Evolutionary conservation across 2,329 filamentous ascomycete genomes (phyloP).

Genomic region (Fusarium illudens): DNA sequence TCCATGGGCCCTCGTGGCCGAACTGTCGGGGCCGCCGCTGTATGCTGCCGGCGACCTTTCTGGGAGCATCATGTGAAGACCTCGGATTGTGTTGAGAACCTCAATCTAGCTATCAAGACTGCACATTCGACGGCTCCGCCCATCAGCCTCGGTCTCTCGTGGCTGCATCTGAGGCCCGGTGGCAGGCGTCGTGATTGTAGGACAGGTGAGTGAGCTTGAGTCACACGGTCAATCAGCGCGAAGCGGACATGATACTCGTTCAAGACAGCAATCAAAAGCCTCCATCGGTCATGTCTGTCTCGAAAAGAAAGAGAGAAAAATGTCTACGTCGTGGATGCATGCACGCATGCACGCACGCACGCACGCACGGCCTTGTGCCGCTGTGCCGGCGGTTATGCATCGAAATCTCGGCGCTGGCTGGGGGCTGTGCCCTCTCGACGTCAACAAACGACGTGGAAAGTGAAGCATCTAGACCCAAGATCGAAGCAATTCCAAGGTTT

Average conservation of each 20-base stretch:
- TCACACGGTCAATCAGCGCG: background rate
- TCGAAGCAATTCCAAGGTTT: background rate
- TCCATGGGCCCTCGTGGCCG: conserved; percentile 1
- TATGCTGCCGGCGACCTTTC: conserved; percentile 8
- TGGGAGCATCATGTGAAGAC: conserved; percentile 10
- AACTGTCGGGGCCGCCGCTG: conserved; percentile 25
- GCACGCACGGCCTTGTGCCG: background rate
- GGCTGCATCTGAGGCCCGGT: background rate
- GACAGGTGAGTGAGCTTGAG: background rate
- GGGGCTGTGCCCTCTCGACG: background rate
- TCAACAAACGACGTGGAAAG: background rate
- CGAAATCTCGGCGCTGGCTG: background rate
- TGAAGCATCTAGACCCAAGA: background rate
- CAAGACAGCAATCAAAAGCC: background rate
- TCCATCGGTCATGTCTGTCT: background rate
- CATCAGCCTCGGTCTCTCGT: background rate
- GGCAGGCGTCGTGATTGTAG: background rate
- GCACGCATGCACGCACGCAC: background rate
- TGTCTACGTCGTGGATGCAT: background rate
- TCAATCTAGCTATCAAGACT: background rate
- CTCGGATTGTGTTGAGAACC: background rate
- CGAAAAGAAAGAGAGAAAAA: background rate
- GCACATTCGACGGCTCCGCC: background rate
- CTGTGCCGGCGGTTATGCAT: background rate
- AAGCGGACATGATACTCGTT: background rate